These are phyloP conservation scores for Austroboletus niveus DNA, from an alignment of 1,284 basidiomycete species.

Conservation along the genomic window DNA sequence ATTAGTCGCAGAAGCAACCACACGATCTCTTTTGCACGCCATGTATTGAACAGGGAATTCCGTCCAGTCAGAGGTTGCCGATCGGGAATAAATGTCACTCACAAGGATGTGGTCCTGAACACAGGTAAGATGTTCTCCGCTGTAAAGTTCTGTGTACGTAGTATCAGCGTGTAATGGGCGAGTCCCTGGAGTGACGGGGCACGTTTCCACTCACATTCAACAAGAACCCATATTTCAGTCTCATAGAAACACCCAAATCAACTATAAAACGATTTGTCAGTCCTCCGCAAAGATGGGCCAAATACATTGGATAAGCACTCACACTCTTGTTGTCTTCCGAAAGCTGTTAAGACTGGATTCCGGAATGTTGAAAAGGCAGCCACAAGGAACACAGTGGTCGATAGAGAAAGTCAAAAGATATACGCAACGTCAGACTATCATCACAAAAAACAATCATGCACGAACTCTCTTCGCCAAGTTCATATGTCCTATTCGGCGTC, in stretches of 20 bases:
- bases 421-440: conserved; percentile 1
- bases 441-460: neutral
- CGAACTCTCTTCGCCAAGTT: conserved; percentile 73
- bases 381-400: too few relatives aligned
- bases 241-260: conserved; percentile 70
- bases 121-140: conserved; percentile 70
- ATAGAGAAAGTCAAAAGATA: neutral
- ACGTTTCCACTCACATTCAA: conserved; percentile 47
- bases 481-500: conserved; percentile 60
- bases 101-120: conserved; percentile 87
- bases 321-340: conserved; percentile 80
- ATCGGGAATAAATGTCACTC: conserved; percentile 26
- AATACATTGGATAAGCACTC: conserved; percentile 23
- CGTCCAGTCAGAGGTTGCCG: neutral
- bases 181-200: neutral
- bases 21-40: conserved; percentile 57
- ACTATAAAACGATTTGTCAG: conserved; percentile 36
- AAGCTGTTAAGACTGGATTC: conserved; percentile 67
- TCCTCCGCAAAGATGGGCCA: neutral
- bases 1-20: conserved; percentile 80
- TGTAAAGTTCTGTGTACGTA: conserved; percentile 64
- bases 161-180: neutral
- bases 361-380: too few relatives aligned
- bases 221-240: conserved; percentile 79
- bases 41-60: neutral